These are phyloP conservation scores for Fusarium sororula DNA, from an alignment of 2,329 filamentous ascomycete genomes.

Conservation along the genomic window DNA sequence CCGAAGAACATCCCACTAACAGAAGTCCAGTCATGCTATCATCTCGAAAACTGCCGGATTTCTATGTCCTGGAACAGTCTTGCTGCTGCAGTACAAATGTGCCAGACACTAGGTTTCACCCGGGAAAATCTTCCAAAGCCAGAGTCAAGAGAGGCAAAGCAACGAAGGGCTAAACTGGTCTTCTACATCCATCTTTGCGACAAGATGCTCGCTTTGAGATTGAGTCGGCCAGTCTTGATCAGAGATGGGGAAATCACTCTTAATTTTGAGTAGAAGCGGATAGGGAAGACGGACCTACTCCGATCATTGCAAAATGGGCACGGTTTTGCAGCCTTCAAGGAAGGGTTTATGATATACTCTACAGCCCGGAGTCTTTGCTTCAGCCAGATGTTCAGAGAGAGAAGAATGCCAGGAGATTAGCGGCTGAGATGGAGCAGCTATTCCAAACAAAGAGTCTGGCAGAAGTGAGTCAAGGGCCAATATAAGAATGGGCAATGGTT, in stretches of 20 bases:
- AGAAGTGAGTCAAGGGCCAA: neutral
- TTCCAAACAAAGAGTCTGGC: neutral
- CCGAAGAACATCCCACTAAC: fast-evolving
- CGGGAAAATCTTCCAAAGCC: neutral
- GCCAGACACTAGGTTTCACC: neutral
- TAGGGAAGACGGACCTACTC: neutral
- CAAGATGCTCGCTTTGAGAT: conserved; percentile 6
- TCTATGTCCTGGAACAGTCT: conserved; percentile 2
- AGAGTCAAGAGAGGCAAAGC: neutral
- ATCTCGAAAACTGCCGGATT: neutral
- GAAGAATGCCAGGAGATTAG: neutral
- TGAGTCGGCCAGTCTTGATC: neutral
- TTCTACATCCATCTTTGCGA: conserved; percentile 1
- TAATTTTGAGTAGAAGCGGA: neutral
- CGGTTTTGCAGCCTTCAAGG: neutral
- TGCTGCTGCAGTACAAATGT: neutral
- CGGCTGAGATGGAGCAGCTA: neutral
- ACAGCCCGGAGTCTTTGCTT: neutral
- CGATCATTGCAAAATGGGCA: neutral
- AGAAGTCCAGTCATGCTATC: neutral
- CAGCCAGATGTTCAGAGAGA: neutral
- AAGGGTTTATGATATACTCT: neutral
- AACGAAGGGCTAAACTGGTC: neutral
- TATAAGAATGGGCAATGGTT: fast-evolving
- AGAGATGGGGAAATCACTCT: neutral